Percentiles rank a stretch among this genome's conserved stretches.
phyloP scores from a whole-genome alignment of 192 early-diverging fungal genomes.

The Phlyctochytrium planicorne region DNA sequence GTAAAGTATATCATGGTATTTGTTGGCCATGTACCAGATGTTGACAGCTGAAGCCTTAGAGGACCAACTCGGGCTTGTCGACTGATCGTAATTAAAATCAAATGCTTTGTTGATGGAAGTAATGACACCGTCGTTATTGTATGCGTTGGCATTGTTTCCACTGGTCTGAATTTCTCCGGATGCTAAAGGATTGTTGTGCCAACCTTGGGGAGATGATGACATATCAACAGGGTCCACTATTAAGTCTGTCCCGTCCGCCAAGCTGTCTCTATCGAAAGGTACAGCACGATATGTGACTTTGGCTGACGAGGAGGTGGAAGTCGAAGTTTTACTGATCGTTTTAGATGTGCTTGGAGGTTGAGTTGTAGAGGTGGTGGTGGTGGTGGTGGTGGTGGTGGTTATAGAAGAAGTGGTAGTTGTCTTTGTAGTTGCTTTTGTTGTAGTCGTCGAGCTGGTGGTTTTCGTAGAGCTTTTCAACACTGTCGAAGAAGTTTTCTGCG shows the following conservation, averaged over 20 bases:
- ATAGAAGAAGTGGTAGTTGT: background rate
- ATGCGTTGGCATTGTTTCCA: background rate
- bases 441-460: background rate
- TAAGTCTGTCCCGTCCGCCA: background rate
- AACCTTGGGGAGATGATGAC: background rate
- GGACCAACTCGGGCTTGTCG: background rate
- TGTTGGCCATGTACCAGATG: conserved; percentile 16
- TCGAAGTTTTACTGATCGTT: background rate
- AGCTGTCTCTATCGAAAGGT: background rate
- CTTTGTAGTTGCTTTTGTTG: background rate
- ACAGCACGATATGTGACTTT: background rate
- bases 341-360: too few relatives aligned
- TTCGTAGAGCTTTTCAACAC: background rate
- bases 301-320: background rate
- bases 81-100: background rate
- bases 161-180: background rate
- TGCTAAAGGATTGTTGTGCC: background rate
- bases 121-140: background rate
- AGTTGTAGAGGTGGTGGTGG: background rate
- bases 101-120: background rate
- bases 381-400: background rate
- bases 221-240: background rate
- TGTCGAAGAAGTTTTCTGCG: background rate
- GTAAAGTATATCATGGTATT: conserved; percentile 18
- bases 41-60: conserved; percentile 7